Base-by-base conservation (phyloP, 2,329 filamentous ascomycete species). In the Rutstroemia sp. region DNA sequence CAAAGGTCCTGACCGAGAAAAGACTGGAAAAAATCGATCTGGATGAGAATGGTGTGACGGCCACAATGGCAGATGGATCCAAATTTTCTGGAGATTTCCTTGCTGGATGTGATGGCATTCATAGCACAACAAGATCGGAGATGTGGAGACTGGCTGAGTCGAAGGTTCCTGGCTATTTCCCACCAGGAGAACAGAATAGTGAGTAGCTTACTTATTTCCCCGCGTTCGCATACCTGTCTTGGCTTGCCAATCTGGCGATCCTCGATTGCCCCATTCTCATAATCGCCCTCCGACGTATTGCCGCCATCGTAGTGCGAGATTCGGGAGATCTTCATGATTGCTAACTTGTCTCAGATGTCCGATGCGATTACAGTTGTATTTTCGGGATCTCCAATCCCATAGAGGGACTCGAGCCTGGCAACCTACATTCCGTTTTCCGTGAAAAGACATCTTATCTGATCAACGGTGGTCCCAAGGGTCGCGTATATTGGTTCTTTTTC, bases 91-190 rank as follows among this genome's bases (percentile, higher is more conserved):
- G 59, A 16, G 55, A 58, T 27, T 30, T 61, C 5, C 16, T 61
- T 0, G 23, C 60, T 40, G 59, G 59, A 12, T 47, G 54, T 14
- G 59, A 61, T 53, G 59, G 59, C 4, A 49, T 60, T 14, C 54
- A 61, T 34, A 61, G 59, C 48, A 51, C 39, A 3, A 56, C 57
- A 0, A 59, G 73, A 6, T 47, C 57, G 1, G 65, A 69, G 50
- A 65, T 71, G 61, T 58, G 61, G 56, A 51, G 62, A 7, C 48
- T 68, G 2, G 70, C 58, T 5, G 50, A 62, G 21, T 47, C 56
- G 7, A 48, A 59, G 1, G 30, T 58, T 12, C 64, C 67, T 59
- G 1, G 25, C 2, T 54, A 54, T 38, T 47, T 54, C 3, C 51
- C 51, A 38, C 27, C 40, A 9, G 50, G 21, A 16, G 54, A 59